Evolutionary conservation across 345 rosid genomes (phyloP).

Genomic region (Eucalyptus cloeziana): DNA sequence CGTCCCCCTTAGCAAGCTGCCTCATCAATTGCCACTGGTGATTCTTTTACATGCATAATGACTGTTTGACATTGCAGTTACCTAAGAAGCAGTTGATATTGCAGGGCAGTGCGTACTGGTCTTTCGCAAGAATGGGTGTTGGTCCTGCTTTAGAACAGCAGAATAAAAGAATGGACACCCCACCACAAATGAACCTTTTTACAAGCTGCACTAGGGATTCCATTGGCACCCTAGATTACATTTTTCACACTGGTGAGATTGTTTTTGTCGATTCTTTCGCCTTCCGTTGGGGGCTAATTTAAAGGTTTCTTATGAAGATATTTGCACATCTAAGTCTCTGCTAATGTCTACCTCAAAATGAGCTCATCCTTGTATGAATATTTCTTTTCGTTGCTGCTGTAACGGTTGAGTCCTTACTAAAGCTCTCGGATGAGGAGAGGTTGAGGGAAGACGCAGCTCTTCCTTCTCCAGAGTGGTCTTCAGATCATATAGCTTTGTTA

Average conservation of each 20-base stretch:
- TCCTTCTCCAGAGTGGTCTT: constrained; percentile 98
- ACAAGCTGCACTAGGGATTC: constrained; percentile 42
- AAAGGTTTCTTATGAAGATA: no score
- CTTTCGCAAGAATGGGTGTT: constrained; percentile 56
- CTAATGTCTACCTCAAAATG: not conserved
- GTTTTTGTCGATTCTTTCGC: not conserved
- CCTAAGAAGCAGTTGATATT: fast-evolving
- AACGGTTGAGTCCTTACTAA: constrained; percentile 83
- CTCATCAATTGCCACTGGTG: constrained; percentile 89
- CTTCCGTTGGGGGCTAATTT: no score
- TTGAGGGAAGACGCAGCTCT: constrained; percentile 93
- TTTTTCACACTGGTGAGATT: constrained; percentile 12
- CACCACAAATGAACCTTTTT: constrained; percentile 73
- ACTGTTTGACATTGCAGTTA: not conserved
- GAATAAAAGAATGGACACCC: constrained; percentile 59
- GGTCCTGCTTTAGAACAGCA: constrained; percentile 46
- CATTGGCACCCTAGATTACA: no score
- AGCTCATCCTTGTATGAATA: not conserved
- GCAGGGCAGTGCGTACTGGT: not conserved
- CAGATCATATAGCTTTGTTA: constrained; percentile 90
- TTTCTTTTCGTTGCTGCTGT: no score
- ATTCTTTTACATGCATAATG: not conserved
- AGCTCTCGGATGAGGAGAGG: constrained; percentile 89
- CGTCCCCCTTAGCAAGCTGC: constrained; percentile 70
- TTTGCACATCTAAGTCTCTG: not conserved